phyloP scores from a whole-genome alignment of 2,329 filamentous ascomycete species.

The Karstenula rhodostoma region DNA sequence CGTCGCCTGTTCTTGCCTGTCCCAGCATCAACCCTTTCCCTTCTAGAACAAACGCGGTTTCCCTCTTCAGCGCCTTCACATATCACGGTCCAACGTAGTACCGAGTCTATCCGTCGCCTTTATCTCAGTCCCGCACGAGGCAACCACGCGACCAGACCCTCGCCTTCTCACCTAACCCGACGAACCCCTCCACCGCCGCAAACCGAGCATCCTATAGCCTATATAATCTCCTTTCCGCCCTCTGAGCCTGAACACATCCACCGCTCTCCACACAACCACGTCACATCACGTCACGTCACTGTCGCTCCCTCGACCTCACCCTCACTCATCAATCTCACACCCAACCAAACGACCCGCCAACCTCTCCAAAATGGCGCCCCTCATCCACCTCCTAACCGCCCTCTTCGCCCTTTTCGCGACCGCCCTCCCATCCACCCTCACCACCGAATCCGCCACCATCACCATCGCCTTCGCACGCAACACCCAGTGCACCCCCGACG shows the following conservation, averaged over 20 bases:
- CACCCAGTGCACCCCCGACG: not conserved
- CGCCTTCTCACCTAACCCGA: not conserved
- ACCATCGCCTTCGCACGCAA: not conserved
- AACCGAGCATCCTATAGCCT: not conserved
- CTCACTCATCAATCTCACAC: not conserved
- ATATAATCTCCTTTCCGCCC: not conserved
- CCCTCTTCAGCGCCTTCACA: not conserved
- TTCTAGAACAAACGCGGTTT: not conserved
- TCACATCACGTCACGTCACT: not conserved
- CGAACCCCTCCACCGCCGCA: not conserved
- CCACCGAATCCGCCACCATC: not conserved
- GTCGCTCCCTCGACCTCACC: not conserved
- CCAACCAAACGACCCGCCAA: not conserved
- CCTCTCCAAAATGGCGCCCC: slow-evolving; percentile 8
- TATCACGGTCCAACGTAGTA: not conserved
- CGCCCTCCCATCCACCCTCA: not conserved
- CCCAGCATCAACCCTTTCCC: not conserved
- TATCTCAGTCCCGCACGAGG: not conserved
- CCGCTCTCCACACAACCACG: not conserved
- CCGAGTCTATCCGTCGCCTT: not conserved
- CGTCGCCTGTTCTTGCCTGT: not conserved
- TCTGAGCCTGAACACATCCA: no score
- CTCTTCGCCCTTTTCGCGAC: not conserved
- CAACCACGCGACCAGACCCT: not conserved
- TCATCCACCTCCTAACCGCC: slow-evolving; percentile 1